Conservation (phyloP, 441 rosid species). For the Theobroma grandiflorum region DNA sequence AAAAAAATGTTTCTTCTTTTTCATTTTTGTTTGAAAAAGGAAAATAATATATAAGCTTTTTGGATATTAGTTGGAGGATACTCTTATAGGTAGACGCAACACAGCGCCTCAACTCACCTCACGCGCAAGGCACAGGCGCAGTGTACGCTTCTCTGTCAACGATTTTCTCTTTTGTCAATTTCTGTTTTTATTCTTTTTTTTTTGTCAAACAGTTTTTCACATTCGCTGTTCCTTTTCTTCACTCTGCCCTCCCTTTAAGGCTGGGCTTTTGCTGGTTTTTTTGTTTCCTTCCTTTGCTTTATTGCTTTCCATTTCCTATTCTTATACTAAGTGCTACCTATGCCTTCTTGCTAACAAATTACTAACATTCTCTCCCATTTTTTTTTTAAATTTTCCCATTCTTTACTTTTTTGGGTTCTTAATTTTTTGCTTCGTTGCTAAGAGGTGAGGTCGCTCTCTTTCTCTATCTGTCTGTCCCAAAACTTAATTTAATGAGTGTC, state of each 20-base stretch:
- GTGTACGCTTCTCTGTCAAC: neutral
- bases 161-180: conserved; percentile 27
- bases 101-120: no score
- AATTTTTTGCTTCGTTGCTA: neutral
- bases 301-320: conserved; percentile 11
- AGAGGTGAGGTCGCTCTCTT: neutral
- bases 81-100: no score
- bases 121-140: no score
- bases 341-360: neutral
- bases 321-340: neutral
- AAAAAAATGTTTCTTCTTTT: no score
- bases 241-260: neutral
- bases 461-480: neutral
- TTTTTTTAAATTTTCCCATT: neutral
- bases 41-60: no score
- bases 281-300: neutral
- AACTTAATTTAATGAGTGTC: neutral
- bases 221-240: neutral
- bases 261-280: neutral
- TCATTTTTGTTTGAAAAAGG: no score
- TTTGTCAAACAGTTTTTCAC: conserved; percentile 10
- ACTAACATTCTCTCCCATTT: neutral
- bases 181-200: neutral
- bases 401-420: neutral
- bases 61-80: no score